Evolutionary conservation across 345 rosid genomes (phyloP).

Genomic region (Salix caprea): DNA sequence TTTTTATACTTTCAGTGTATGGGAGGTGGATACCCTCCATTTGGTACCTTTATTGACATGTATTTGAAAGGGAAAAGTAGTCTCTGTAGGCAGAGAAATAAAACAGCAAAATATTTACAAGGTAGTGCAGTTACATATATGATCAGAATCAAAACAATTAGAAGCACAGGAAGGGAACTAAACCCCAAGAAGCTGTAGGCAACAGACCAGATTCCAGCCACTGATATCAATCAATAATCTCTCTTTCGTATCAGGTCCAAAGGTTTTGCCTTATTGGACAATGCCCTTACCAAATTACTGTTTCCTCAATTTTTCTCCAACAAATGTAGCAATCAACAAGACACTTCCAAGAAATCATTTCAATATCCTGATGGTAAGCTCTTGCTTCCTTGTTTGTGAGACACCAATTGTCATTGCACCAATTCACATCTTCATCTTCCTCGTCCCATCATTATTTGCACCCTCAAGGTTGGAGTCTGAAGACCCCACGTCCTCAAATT

Average conservation of each 20-base stretch:
- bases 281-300: neutral
- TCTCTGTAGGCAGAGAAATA: no score
- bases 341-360: neutral
- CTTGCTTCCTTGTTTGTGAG: neutral
- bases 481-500: neutral
- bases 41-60: no score
- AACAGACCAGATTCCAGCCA: neutral
- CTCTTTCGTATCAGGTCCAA: no score
- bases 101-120: no score
- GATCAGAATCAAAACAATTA: neutral
- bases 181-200: neutral
- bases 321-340: neutral
- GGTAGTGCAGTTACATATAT: no score
- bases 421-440: slow-evolving; percentile 1
- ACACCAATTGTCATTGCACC: neutral
- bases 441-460: neutral
- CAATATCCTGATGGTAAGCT: neutral
- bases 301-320: neutral
- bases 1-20: no score
- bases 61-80: no score
- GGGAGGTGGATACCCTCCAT: no score
- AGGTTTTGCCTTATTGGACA: neutral
- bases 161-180: neutral
- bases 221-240: neutral
- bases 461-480: slow-evolving; percentile 3